phyloP scores from a whole-genome alignment of 257 asterid genomes.

The Marsdenia floribunda region DNA sequence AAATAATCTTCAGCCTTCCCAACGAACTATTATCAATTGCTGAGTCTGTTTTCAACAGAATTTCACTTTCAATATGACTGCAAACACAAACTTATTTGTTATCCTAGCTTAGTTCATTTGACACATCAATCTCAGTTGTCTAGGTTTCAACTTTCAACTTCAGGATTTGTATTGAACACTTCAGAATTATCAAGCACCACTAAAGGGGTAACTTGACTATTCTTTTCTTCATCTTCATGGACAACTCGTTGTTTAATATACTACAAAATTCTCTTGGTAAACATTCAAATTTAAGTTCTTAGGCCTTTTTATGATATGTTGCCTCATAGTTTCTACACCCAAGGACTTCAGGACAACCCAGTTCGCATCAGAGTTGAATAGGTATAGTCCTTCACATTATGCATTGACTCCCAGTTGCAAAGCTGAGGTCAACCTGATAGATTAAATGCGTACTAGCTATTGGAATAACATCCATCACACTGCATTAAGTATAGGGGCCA shows the following conservation, averaged over 20 bases:
- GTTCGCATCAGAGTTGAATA: background rate
- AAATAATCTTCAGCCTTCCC: background rate
- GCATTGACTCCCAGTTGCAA: background rate
- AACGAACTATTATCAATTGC: no score
- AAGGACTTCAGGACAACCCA: background rate
- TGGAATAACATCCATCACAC: background rate
- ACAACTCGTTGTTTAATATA: background rate
- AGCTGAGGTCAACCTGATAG: background rate
- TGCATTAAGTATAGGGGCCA: background rate
- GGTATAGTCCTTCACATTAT: background rate
- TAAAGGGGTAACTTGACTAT: background rate
- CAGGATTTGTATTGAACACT: background rate
- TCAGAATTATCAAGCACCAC: background rate
- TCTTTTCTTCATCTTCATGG: background rate
- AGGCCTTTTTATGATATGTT: background rate
- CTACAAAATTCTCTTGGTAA: background rate
- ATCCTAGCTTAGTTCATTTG: background rate
- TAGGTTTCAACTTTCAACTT: background rate
- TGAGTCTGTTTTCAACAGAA: background rate
- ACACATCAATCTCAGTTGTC: background rate
- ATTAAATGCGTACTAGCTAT: no score
- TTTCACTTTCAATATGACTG: background rate
- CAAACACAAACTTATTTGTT: background rate
- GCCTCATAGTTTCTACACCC: background rate
- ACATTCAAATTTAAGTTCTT: no score